Base-by-base conservation (phyloP, 768 basidiomycete genomes). In the Suillus fuscotomentosus region DNA sequence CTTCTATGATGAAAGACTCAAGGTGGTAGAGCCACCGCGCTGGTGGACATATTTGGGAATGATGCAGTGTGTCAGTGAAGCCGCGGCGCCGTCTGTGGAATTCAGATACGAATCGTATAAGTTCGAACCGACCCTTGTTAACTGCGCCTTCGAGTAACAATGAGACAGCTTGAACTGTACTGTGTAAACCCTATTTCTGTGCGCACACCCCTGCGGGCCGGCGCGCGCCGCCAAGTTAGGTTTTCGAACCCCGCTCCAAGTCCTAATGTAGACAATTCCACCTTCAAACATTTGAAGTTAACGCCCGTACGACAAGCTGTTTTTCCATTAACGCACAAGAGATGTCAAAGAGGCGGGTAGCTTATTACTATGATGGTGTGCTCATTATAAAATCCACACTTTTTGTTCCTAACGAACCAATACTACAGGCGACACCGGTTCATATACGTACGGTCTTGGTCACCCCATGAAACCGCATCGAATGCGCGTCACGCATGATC, bases 401-500 rank as follows among this genome's bases (percentile, higher is more conserved):
- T 15, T 24, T 45, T 63, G 41, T 61, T 34, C 64, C 47, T 62
- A 53, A 63, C 59, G 11, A 51, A 31, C 22, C 24, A 42, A 60
- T 41, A 36, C 22, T 34, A 57, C 64, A 94, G 91, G 81, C 60
- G 91, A 94, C 68, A 84, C 92, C 36, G 88, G 88, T 27, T 79
- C 85, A 39, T 89, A 91, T 72, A 91, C 91, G 1, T 97, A 94
- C 73, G 94, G 94, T 43, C 80, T 91, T 60, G 90, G 90, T 3
- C 96, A 97, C 69, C 91, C 91, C 55, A 97, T 98, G 94, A 97
- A 98, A 77, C 97, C 97, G 0, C 94, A 97, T 73, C 83, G 97
- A 43, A 97, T 99, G 80, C 86, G 91, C 60, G 90, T 99, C 76
- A 92, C 96, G 0, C 95, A 99, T 74, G 92, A 97, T 68, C 80